A percentile compares a stretch with the other conserved stretches of the same genome.
These are phyloP conservation scores for Actinidia chinensis DNA, from an alignment of 179 eudicot species.

Conservation along the genomic window DNA sequence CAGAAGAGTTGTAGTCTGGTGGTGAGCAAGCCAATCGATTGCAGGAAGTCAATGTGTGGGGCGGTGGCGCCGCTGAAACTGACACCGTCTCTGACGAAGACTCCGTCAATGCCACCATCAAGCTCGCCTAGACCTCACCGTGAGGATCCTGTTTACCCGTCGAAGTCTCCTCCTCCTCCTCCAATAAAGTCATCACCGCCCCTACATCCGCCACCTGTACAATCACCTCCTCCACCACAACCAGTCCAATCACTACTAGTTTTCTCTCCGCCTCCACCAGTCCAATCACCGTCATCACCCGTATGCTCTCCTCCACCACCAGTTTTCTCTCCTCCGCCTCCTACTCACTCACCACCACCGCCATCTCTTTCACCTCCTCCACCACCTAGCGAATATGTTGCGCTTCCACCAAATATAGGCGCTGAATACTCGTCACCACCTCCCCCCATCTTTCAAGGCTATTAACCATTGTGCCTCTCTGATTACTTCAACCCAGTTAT, in stretches of 20 bases:
- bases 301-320: neutral
- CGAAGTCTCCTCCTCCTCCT: neutral
- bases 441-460: slow-evolving; percentile 54
- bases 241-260: no score
- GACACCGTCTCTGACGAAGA: slow-evolving; percentile 11
- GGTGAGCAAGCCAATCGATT: slow-evolving; percentile 37
- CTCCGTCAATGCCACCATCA: slow-evolving; percentile 4
- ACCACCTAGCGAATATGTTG: slow-evolving; percentile 16
- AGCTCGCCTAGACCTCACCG: neutral
- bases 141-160: no score
- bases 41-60: slow-evolving; percentile 29
- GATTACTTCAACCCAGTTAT: no score
- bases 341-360: neutral
- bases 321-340: slow-evolving; percentile 22
- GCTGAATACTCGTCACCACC: slow-evolving; percentile 53
- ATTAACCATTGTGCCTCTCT: slow-evolving; percentile 22
- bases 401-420: slow-evolving; percentile 41
- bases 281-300: slow-evolving; percentile 11
- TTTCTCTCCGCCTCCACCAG: no score
- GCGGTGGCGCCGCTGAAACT: neutral
- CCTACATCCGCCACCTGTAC: slow-evolving; percentile 18
- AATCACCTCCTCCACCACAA: neutral
- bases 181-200: slow-evolving; percentile 13
- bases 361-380: neutral
- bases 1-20: slow-evolving; percentile 31